Evolutionary conservation across 2,329 filamentous ascomycete genomes (phyloP).

Genomic region (Grosmannia penicillata): DNA sequence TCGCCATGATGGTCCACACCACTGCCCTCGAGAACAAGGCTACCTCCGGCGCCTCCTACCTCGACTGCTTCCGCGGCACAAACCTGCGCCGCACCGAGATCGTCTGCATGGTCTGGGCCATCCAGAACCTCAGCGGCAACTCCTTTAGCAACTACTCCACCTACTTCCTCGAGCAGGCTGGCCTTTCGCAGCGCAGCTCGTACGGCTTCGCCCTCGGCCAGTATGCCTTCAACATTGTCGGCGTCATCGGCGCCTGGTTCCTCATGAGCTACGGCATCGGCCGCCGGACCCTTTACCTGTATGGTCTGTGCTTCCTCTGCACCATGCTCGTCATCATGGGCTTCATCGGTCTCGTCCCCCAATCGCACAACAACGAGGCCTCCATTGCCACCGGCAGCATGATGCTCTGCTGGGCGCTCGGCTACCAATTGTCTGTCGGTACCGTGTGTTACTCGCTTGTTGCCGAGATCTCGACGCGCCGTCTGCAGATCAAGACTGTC

Average conservation of each 20-base stretch:
- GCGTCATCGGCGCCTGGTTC: constrained; percentile 69
- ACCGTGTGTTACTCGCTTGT: constrained; percentile 86
- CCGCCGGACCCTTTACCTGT: constrained; percentile 61
- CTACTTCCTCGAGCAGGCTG: constrained; percentile 46
- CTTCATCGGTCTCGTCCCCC: constrained; percentile 62
- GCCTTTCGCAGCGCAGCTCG: constrained; percentile 32
- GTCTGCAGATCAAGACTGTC: constrained; percentile 80
- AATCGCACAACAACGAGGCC: constrained; percentile 38
- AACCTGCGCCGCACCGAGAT: constrained; percentile 65
- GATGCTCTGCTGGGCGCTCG: constrained; percentile 69
- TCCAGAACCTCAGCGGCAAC: constrained; percentile 49
- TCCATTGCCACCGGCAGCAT: constrained; percentile 71
- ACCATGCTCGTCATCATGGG: constrained; percentile 70
- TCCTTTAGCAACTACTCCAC: constrained; percentile 52
- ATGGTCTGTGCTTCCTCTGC: constrained; percentile 59
- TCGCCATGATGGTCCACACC: constrained; percentile 88
- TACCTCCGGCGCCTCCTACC: constrained; percentile 59
- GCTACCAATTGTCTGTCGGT: constrained; percentile 77
- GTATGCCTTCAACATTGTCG: constrained; percentile 61
- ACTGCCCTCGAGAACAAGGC: constrained; percentile 58
- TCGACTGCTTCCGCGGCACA: constrained; percentile 71
- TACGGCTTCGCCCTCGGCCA: constrained; percentile 50
- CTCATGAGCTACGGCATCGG: constrained; percentile 64
- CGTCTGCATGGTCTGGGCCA: constrained; percentile 49
- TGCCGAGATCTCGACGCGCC: constrained; percentile 65